Percentiles rank a stretch among this genome's conserved stretches.
Conservation (phyloP, 2,329 filamentous ascomycete genomes). For the Ceratocystis albifundus region DNA sequence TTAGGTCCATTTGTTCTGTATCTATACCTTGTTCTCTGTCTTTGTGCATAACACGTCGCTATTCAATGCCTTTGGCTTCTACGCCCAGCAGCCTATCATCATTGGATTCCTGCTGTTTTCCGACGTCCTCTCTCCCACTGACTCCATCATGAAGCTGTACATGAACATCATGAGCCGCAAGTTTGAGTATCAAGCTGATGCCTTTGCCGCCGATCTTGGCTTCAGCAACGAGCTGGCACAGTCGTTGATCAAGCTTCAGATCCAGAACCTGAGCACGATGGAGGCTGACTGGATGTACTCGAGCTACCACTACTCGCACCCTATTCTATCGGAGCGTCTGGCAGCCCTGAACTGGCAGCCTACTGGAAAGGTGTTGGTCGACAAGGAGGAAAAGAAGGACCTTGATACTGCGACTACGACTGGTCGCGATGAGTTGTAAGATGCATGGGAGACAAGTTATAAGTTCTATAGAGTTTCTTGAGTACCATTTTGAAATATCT, state of each 20-base stretch:
- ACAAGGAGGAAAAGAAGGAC: slow-evolving; percentile 29
- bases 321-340: slow-evolving; percentile 85
- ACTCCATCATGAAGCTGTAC: slow-evolving; percentile 83
- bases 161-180: slow-evolving; percentile 93
- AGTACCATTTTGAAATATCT: not conserved
- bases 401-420: slow-evolving; percentile 51
- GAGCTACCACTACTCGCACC: slow-evolving; percentile 96
- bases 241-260: slow-evolving; percentile 91
- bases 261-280: slow-evolving; percentile 97
- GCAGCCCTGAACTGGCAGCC: slow-evolving; percentile 83
- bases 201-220: slow-evolving; percentile 73
- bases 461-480: not conserved
- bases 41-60: slow-evolving; percentile 93
- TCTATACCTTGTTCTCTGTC: slow-evolving; percentile 90
- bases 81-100: slow-evolving; percentile 73
- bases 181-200: slow-evolving; percentile 94
- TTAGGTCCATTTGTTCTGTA: slow-evolving; percentile 86
- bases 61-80: slow-evolving; percentile 84
- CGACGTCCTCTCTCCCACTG: slow-evolving; percentile 87
- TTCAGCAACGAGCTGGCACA: slow-evolving; percentile 72
- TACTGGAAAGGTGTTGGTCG: slow-evolving; percentile 35
- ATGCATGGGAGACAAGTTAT: not conserved
- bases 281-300: slow-evolving; percentile 98
- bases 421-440: slow-evolving; percentile 61
- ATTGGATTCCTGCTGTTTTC: slow-evolving; percentile 97